Evolutionary conservation across 352 stramenopile genomes (phyloP), one percentile per base, ranked within the genome.

Genomic region (Phytophthora hybrid): DNA sequence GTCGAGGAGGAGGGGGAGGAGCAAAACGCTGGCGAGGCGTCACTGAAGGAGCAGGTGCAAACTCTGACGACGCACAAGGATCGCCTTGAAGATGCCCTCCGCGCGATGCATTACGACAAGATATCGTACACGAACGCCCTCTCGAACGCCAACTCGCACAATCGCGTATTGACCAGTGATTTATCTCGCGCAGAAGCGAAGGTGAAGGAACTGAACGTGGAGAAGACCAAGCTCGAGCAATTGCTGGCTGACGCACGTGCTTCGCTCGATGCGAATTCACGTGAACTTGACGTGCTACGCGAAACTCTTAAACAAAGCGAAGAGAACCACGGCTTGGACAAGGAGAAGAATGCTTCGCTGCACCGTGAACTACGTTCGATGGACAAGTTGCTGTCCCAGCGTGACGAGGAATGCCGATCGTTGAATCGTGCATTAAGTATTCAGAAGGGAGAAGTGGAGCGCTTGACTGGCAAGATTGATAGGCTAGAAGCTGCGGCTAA

Each of bases 101-200:
- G 86, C 4, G 83, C 82, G 1, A 91, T 83, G 39, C 87, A 94
- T 23, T 94, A 96, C 74, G 89, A 96, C 65, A 96, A 94, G 51
- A 82, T 93, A 1, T 92, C 87, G 59, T 96, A 93, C 66, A 93
- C 89, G 34, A 93, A 94, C 52, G 85, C 87, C 1, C 58, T 96
- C 5, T 84, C 85, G 13, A 93, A 94, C 29, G 85, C 87, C 0
- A 91, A 93, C 54, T 92, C 89, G 18, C 89, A 96, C 54, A 93
- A 92, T 57, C 83, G 85, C 23, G 84, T 89, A 16, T 77, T 94
- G 1, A 79, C 77, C 0, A 89, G 73, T 23, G 86, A 96, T 44
- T 62, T 94, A 16, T 74, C 78, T 26, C 86, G 78, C 6, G 80
- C 78, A 4, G 84, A 94, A 60, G 73, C 85, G 2, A 91, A 92